Conservation (phyloP, 768 basidiomycete species). For the Suillus paluster region DNA sequence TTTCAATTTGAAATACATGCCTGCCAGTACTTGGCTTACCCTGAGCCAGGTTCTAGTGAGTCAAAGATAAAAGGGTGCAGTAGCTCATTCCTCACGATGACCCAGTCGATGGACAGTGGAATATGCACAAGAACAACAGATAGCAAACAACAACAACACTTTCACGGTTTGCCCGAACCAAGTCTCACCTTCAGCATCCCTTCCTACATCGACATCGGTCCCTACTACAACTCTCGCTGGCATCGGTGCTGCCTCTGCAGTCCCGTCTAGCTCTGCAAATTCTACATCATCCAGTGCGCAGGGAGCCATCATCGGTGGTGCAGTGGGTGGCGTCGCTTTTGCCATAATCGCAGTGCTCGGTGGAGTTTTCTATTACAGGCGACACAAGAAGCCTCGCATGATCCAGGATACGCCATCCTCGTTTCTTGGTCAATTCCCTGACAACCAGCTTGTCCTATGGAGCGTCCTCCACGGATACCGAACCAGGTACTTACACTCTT, state of each 20-base stretch:
- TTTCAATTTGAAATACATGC: not conserved
- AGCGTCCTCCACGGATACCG: not conserved
- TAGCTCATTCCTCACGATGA: not conserved
- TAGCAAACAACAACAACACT: conserved; percentile 26
- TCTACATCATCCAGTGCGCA: not conserved
- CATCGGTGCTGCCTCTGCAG: not conserved
- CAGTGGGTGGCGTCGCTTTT: not conserved
- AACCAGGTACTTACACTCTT: not conserved
- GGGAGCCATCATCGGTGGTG: not conserved
- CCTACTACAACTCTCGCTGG: not conserved
- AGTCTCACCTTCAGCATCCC: conserved; percentile 14
- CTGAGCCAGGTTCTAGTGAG: conserved; percentile 15
- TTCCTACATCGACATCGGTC: not conserved
- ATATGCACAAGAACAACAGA: conserved; percentile 19
- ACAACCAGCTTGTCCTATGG: not conserved
- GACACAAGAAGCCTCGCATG: not conserved
- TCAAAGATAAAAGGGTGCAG: not conserved
- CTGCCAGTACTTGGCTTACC: not conserved
- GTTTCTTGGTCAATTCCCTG: not conserved
- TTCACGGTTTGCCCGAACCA: conserved; percentile 28
- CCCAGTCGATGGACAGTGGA: conserved; percentile 25
- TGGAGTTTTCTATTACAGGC: not conserved
- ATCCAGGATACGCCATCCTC: not conserved
- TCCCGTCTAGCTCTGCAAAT: not conserved
- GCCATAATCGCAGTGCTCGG: not conserved